phyloP scores from a whole-genome alignment of 139 green algal species.

The Chlorella sp. region DNA sequence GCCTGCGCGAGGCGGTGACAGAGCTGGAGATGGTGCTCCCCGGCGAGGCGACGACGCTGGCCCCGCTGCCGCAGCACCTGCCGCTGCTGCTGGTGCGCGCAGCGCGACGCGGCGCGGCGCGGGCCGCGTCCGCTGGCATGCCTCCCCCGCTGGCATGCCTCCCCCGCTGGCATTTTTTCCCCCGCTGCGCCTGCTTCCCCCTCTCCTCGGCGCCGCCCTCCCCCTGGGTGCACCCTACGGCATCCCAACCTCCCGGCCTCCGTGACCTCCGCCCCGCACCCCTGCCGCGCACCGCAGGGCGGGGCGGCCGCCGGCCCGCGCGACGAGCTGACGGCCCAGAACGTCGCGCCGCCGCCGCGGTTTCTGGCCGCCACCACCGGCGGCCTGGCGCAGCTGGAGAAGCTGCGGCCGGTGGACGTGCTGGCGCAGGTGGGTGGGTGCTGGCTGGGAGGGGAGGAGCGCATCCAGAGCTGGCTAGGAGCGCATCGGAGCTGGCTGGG shows the following conservation, averaged over 20 bases:
- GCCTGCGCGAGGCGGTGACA: constrained; percentile 72
- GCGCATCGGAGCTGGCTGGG: no score
- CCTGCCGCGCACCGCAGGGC: not conserved
- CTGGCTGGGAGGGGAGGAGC: no score
- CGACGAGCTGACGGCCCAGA: constrained; percentile 73
- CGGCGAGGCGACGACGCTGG: constrained; percentile 38
- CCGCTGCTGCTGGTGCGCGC: not conserved
- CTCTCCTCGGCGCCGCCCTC: no score
- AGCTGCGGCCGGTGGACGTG: constrained; percentile 71
- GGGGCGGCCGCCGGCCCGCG: not conserved
- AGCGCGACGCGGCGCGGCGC: not conserved
- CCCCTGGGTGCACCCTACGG: no score
- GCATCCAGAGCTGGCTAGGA: no score
- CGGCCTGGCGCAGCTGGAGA: constrained; percentile 79
- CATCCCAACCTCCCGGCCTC: no score
- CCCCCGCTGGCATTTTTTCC: constrained; percentile 7
- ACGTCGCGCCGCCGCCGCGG: constrained; percentile 58
- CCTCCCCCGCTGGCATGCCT: no score
- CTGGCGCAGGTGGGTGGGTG: constrained; percentile 33
- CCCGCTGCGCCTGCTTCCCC: no score
- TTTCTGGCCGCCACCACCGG: constrained; percentile 83
- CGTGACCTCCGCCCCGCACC: not conserved
- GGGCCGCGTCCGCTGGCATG: no score
- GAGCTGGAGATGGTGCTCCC: constrained; percentile 70
- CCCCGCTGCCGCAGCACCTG: not conserved